Conservation (phyloP, 2,329 filamentous ascomycete species). For the Orbilia ellipsospora region DNA sequence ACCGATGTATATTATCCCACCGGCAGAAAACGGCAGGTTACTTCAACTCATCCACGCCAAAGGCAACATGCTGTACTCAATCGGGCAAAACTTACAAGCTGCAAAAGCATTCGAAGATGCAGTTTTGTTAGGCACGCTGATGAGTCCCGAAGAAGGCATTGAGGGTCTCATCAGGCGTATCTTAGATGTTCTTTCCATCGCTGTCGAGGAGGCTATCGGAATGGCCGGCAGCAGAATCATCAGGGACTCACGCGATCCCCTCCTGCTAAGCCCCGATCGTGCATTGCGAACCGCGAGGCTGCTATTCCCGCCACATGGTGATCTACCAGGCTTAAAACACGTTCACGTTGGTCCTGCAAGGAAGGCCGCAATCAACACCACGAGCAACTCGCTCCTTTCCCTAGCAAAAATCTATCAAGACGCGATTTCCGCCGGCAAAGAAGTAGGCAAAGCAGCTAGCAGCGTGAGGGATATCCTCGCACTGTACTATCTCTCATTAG, state of each 20-base stretch:
- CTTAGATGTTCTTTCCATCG: conserved; percentile 73
- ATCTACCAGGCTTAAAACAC: conserved; percentile 81
- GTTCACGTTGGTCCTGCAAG: conserved; percentile 77
- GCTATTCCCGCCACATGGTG: conserved; percentile 79
- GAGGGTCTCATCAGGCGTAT: conserved; percentile 82
- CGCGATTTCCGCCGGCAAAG: conserved; percentile 80
- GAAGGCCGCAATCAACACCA: conserved; percentile 87
- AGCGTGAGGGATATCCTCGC: conserved; percentile 92
- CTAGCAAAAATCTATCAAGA: conserved; percentile 98
- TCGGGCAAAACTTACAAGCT: conserved; percentile 82
- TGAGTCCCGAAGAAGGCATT: conserved; percentile 73
- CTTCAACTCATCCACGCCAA: conserved; percentile 95
- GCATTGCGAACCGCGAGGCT: conserved; percentile 84
- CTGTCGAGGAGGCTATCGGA: conserved; percentile 62
- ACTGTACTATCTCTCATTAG: conserved; percentile 93
- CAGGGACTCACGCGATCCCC: conserved; percentile 68
- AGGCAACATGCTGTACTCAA: conserved; percentile 95
- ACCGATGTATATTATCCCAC: conserved; percentile 76
- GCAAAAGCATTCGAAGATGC: conserved; percentile 94
- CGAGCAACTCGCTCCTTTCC: conserved; percentile 93
- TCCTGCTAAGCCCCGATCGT: conserved; percentile 83
- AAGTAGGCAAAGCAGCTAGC: conserved; percentile 72
- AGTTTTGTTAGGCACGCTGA: conserved; percentile 85
- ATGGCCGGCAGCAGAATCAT: conserved; percentile 59
- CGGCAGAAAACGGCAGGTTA: conserved; percentile 89